Conservation (phyloP, 805 yeast genomes). For the Alloascoidea hylecoeti region DNA sequence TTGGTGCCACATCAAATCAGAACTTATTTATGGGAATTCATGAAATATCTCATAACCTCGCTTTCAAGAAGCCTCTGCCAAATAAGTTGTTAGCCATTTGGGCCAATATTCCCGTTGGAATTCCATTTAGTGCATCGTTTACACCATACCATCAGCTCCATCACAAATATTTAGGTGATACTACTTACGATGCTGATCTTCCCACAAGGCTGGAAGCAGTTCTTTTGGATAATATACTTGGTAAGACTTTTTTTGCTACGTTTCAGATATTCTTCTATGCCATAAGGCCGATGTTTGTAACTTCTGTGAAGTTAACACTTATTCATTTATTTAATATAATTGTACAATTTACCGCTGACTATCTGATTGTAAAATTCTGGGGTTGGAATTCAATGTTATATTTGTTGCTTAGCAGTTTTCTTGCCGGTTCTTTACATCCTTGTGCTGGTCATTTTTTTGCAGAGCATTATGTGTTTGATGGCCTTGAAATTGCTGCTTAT, state of each 20-base stretch:
- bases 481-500: conserved; percentile 26
- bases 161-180: conserved; percentile 84
- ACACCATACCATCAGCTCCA: conserved; percentile 87
- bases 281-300: conserved; percentile 75
- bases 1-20: conserved; percentile 82
- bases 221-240: conserved; percentile 60
- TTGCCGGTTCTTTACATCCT: conserved; percentile 89
- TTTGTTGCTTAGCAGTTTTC: conserved; percentile 60
- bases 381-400: conserved; percentile 54
- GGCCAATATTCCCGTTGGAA: conserved; percentile 75
- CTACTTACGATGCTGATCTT: conserved; percentile 69
- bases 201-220: conserved; percentile 74
- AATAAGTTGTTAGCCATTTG: conserved; percentile 68
- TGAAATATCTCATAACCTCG: conserved; percentile 75
- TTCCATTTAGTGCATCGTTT: conserved; percentile 81
- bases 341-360: conserved; percentile 46
- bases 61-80: conserved; percentile 64
- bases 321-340: conserved; percentile 55
- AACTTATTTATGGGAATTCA: conserved; percentile 80
- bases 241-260: conserved; percentile 83
- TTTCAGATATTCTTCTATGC: conserved; percentile 87
- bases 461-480: conserved; percentile 75
- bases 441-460: conserved; percentile 93
- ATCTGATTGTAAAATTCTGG: conserved; percentile 39
- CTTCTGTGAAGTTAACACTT: conserved; percentile 58